Conservation (phyloP, 768 basidiomycete species). For the Mycena olivaceomarginata region DNA sequence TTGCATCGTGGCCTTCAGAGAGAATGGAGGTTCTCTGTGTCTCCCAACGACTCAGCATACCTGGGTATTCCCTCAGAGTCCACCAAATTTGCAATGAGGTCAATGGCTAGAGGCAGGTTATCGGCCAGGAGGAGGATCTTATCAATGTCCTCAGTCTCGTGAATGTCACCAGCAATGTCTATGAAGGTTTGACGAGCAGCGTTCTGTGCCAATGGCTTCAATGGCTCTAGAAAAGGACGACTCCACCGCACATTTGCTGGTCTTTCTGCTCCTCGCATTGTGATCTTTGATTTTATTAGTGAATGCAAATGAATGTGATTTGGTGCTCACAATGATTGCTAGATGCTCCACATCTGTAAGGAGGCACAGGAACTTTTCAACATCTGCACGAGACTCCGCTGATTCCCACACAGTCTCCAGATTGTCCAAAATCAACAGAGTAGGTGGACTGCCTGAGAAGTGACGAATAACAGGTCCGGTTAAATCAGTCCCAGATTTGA, state of each 20-base stretch:
- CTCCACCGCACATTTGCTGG: slow-evolving; percentile 17
- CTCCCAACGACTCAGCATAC: not conserved
- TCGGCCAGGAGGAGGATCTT: not conserved
- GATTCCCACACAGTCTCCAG: slow-evolving; percentile 28
- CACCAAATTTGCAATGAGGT: not conserved
- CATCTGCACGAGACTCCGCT: not conserved
- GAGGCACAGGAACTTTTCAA: slow-evolving; percentile 9
- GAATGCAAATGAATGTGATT: no score
- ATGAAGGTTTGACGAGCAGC: slow-evolving; percentile 23
- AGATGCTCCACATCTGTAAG: not conserved
- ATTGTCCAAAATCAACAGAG: slow-evolving; percentile 23
- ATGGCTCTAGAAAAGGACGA: slow-evolving; percentile 10
- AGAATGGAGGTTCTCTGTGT: not conserved
- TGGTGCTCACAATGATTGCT: slow-evolving; percentile 6
- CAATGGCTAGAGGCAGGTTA: not conserved
- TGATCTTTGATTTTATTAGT: not conserved
- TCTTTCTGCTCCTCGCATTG: slow-evolving; percentile 1
- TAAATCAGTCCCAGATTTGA: not conserved
- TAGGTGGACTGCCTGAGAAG: not conserved
- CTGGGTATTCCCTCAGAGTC: not conserved
- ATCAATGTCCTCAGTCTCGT: not conserved
- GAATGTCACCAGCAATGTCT: slow-evolving; percentile 2
- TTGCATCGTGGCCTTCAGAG: not conserved
- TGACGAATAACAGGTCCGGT: slow-evolving; percentile 1
- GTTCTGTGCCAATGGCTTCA: slow-evolving; percentile 2